Evolutionary conservation across 331 rosid genomes (phyloP).

Genomic region (Rosa hybrid): DNA sequence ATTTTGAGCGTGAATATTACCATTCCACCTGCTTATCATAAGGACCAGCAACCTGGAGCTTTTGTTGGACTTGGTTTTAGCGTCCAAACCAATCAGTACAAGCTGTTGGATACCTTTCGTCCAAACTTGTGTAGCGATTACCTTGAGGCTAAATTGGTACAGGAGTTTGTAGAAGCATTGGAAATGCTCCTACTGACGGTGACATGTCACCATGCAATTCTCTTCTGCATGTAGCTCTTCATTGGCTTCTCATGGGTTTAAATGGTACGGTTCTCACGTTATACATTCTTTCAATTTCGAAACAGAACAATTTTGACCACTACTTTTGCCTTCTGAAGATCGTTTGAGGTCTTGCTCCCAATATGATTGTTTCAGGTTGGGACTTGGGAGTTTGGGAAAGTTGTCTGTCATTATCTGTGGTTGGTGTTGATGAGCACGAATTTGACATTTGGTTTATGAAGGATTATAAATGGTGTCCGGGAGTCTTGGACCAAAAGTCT

Average conservation of each 20-base stretch:
- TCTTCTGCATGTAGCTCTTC: not conserved
- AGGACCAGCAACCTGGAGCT: too few species aligned
- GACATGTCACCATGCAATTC: not conserved
- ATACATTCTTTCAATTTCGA: not conserved
- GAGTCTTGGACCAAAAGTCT: conserved; percentile 7
- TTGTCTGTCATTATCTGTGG: not conserved
- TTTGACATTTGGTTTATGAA: conserved; percentile 13
- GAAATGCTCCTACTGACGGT: not conserved
- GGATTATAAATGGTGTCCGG: conserved; percentile 3
- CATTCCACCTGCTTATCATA: not conserved
- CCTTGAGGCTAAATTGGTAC: not conserved
- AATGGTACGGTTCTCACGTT: not conserved
- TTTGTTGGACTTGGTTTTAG: not conserved
- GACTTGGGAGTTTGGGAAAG: not conserved
- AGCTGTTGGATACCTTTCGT: not conserved
- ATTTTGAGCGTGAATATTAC: not conserved
- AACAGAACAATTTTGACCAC: not conserved
- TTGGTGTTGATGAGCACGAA: too few species aligned
- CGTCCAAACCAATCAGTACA: not conserved
- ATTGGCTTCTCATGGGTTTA: not conserved
- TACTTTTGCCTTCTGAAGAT: not conserved
- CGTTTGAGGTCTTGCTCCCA: too few species aligned
- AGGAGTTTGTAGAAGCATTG: conserved; percentile 10
- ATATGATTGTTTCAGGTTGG: not conserved
- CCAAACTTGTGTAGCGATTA: not conserved